Percentiles rank a stretch among this genome's conserved stretches.
Conservation (phyloP, 441 rosid species). For the Erodium texanum region DNA sequence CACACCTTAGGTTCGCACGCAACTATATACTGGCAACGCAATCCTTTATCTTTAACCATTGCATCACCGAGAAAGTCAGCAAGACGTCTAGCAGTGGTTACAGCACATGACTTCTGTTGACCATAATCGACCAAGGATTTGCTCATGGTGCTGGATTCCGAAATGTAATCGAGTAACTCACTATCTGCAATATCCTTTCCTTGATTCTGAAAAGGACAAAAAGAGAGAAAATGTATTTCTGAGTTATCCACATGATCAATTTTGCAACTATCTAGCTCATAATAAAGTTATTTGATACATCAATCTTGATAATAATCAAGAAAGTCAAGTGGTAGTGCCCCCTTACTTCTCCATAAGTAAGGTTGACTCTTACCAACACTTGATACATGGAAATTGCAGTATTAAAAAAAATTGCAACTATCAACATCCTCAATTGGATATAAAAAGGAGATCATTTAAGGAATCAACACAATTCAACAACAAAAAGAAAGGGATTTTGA, state of each 20-base stretch:
- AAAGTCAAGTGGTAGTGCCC: no score
- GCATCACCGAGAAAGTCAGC: constrained; percentile 91
- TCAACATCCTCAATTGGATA: constrained; percentile 3
- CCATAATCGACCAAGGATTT: constrained; percentile 94
- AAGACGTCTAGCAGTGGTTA: constrained; percentile 95
- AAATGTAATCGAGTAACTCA: constrained; percentile 92
- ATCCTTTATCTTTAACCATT: constrained; percentile 98
- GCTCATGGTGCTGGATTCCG: constrained; percentile 99
- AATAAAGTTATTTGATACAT: no score
- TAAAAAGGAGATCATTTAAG: neutral
- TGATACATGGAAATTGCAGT: no score
- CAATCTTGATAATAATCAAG: no score
- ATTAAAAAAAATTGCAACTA: no score
- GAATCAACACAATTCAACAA: constrained; percentile 7
- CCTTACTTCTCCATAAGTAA: no score
- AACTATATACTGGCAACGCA: constrained; percentile 95
- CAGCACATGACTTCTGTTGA: constrained; percentile 94
- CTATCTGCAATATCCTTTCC: constrained; percentile 88
- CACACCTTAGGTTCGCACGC: constrained; percentile 92
- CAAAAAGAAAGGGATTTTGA: neutral
- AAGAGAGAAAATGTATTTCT: constrained; percentile 11
- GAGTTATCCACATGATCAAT: constrained; percentile 15
- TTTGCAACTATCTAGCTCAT: constrained; percentile 9
- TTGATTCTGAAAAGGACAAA: constrained; percentile 54
- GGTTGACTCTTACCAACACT: no score